These are phyloP conservation scores for Akebia trifoliata DNA, from an alignment of 164 flowering plant genomes.

Conservation along the genomic window DNA sequence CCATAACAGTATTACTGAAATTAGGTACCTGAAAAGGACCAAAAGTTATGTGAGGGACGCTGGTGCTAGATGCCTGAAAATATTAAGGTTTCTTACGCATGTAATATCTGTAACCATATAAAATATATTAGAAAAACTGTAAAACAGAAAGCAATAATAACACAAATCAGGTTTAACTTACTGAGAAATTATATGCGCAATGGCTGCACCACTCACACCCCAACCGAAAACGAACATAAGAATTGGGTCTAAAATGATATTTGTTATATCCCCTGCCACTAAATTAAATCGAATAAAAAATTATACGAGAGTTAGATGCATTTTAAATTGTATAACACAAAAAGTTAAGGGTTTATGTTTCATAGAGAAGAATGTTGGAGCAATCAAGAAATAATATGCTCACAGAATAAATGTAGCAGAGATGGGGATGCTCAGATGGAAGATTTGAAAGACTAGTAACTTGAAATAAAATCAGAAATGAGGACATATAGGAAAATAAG, in stretches of 20 bases:
- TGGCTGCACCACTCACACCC: constrained; percentile 94
- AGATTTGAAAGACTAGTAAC: neutral
- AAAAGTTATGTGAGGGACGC: neutral
- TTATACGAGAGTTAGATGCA: constrained; percentile 6
- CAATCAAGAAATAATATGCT: too few species aligned
- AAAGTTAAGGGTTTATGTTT: too few species aligned
- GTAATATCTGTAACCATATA: neutral
- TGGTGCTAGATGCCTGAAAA: neutral
- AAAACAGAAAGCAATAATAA: neutral
- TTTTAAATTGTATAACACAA: too few species aligned
- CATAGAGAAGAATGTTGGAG: too few species aligned
- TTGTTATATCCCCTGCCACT: constrained; percentile 75
- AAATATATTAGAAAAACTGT: neutral
- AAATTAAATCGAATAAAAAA: constrained; percentile 6
- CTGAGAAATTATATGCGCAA: constrained; percentile 97
- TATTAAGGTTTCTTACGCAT: neutral
- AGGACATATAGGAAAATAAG: too few species aligned
- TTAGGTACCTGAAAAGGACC: constrained; percentile 64
- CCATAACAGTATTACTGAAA: constrained; percentile 50
- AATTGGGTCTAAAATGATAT: constrained; percentile 79
- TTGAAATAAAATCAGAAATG: neutral
- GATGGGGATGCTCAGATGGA: too few species aligned
- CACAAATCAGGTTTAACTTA: constrained; percentile 30
- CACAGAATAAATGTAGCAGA: too few species aligned
- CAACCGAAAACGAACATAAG: constrained; percentile 53